Base-by-base conservation (phyloP, 2,329 filamentous ascomycete species). In the Waltergamsia citrina region DNA sequence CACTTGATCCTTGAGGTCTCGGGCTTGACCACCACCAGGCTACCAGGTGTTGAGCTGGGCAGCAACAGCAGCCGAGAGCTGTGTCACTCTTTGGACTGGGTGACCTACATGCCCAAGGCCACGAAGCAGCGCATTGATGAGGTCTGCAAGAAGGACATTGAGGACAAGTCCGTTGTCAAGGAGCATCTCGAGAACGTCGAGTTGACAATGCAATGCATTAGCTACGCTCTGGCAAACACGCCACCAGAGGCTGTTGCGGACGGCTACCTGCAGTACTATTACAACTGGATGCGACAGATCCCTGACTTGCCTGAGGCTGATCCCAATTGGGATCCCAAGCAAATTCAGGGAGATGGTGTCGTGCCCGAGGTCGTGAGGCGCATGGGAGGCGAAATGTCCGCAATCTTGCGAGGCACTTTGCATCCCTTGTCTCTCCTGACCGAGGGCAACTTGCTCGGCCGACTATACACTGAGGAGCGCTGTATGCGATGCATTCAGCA, bases 271-370 rank as follows among this genome's bases (percentile, higher is more conserved):
- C 36, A 27, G 27, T 17, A 34, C 20, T 38, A 32, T 31, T 38
- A 27, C 28, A 30, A 38, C 19, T 38, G 36, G 36, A 38, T 38
- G 36, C n/a, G n/a, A n/a, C n/a, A n/a, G n/a, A n/a, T n/a, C n/a
- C n/a, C n/a, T n/a, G n/a, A n/a, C n/a, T n/a, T n/a, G n/a, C n/a
- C n/a, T n/a, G 19, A 34, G 27, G 34, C 36, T 3, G 20, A 30
- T 23, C 19, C 32, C 27, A 25, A 38, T 15, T 27, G 26, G 19
- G 31, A 34, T 15, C 31, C 37, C n/a, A 33, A 19, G 8, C 21
- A 15, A 11, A 23, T n/a, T 14, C 11, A 24, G 23, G 31, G 10
- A 24, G 31, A 33, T 18, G 31, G 19, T 16, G 26, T 20, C 23
- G 19, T 33, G 14, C 12, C 19, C 9, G 21, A 33, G 21, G 31